Evolutionary conservation across 805 yeast genomes (phyloP), one percentile per base, ranked within the genome.

Genomic region (Dipodascopsis tothii): DNA sequence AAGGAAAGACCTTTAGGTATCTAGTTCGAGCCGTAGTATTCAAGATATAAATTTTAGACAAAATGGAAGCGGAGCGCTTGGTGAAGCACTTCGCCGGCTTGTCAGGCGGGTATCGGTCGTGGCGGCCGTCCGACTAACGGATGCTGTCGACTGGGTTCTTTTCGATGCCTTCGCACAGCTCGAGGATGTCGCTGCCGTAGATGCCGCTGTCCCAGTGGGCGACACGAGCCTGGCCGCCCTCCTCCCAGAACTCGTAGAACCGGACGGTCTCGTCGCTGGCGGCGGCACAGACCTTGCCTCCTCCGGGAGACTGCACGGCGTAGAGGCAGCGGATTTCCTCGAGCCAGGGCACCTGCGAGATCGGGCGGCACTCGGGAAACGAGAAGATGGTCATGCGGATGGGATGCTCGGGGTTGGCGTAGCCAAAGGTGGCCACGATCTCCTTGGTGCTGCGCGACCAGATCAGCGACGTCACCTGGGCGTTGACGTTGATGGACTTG

Each of bases 361-460:
- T 17, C 2, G 53, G 51, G 3, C 39, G 42, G 73, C 84, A 69
- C 2, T 68, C 62, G 0, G 96, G 96, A 57, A 80, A 86, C 1
- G 80, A 63, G 59, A 76, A 85, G 0, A 80, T 75, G 1, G 73
- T 63, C 1, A 84, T 59, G n/a, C 84, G 60, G 2, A 70, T 56
- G 1, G 81, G 77, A 6, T 67, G 66, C 1, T 68, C 71, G 2
- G 63, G 56, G 41, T 75, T 76, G 6, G 86, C 80, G 59, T 80
- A 86, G 0, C 96, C 96, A 65, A 80, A 87, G 0, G 94, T 83
- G 0, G 82, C 90, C 11, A 76, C 77, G 2, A 87, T 61, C 55
- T 87, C 85, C 46, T 74, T 75, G 43, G 70, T 68, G 21, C 69
- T 69, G 14, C 61, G 64, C 1, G 90, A 81, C 96, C 96, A 87